Conservation (phyloP, 176 grass and related monocot genomes). For the Oropetium thomaeum region DNA sequence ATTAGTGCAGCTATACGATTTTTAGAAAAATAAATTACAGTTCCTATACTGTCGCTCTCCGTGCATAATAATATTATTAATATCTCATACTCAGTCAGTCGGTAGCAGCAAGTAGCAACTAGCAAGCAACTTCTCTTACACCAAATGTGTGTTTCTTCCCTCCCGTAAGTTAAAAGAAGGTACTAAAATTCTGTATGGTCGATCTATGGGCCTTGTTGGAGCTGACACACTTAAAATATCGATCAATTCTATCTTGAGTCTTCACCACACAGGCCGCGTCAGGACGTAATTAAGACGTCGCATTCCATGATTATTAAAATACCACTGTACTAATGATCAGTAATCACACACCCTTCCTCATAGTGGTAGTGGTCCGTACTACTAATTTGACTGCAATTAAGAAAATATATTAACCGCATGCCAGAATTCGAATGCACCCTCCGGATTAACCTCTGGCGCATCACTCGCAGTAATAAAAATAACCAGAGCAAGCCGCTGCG, state of each 20-base stretch:
- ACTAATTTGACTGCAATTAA: constrained; percentile 1
- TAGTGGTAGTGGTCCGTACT: not conserved
- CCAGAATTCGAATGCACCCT: not conserved
- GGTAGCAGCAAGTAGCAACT: too few relatives aligned
- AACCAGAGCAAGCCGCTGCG: not conserved
- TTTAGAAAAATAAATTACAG: too few relatives aligned
- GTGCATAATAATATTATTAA: too few relatives aligned
- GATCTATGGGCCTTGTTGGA: not conserved
- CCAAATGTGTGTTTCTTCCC: too few relatives aligned
- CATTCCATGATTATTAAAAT: not conserved
- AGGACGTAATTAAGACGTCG: too few relatives aligned
- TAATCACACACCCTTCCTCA: too few relatives aligned
- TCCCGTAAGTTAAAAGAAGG: not conserved
- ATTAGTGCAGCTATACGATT: too few relatives aligned
- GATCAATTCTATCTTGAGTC: not conserved
- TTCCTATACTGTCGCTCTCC: too few relatives aligned
- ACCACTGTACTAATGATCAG: not conserved
- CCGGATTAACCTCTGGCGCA: not conserved
- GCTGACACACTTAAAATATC: not conserved
- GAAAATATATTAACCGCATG: not conserved
- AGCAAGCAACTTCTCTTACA: too few relatives aligned
- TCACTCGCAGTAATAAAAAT: not conserved
- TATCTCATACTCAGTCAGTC: too few relatives aligned
- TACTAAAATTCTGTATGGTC: not conserved
- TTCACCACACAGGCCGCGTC: not conserved